Conservation (phyloP, 2,329 filamentous ascomycete species). For the Diaporthe batatas region DNA sequence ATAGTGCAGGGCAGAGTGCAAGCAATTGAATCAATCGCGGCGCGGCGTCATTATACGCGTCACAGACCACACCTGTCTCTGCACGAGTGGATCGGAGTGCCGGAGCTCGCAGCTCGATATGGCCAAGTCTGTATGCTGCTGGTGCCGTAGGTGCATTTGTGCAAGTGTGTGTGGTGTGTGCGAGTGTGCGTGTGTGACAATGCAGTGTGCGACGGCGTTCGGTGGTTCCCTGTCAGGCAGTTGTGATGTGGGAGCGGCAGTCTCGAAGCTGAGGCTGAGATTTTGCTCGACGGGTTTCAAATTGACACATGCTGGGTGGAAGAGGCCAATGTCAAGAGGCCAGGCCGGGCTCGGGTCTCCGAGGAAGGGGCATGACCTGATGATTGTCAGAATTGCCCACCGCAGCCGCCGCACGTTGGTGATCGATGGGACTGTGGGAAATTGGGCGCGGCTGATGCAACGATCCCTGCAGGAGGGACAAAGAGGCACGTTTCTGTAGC, state of each 20-base stretch:
- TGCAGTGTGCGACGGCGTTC: conserved; percentile 3
- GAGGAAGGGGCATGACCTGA: conserved; percentile 21
- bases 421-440: conserved; percentile 28
- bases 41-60: conserved; percentile 22
- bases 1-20: conserved; percentile 10
- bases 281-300: conserved; percentile 22
- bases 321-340: not conserved
- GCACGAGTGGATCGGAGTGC: not conserved
- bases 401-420: conserved; percentile 24
- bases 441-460: conserved; percentile 24
- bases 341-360: conserved; percentile 4
- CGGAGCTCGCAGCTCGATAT: conserved; percentile 20
- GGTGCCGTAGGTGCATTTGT: not conserved
- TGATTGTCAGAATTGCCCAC: conserved; percentile 31
- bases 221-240: conserved; percentile 12
- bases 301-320: conserved; percentile 15
- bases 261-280: conserved; percentile 29
- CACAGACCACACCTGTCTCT: conserved; percentile 2
- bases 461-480: conserved; percentile 15
- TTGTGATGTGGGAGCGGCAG: conserved; percentile 11
- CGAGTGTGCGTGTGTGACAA: conserved; percentile 12
- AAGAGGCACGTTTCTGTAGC: not conserved
- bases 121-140: conserved; percentile 16
- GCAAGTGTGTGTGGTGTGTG: not conserved
- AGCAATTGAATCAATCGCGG: conserved; percentile 16